Percentiles rank a stretch among this genome's conserved stretches.
These are phyloP conservation scores for Paracamarosporium sp. DNA, from an alignment of 2,329 filamentous ascomycete genomes.

Conservation along the genomic window DNA sequence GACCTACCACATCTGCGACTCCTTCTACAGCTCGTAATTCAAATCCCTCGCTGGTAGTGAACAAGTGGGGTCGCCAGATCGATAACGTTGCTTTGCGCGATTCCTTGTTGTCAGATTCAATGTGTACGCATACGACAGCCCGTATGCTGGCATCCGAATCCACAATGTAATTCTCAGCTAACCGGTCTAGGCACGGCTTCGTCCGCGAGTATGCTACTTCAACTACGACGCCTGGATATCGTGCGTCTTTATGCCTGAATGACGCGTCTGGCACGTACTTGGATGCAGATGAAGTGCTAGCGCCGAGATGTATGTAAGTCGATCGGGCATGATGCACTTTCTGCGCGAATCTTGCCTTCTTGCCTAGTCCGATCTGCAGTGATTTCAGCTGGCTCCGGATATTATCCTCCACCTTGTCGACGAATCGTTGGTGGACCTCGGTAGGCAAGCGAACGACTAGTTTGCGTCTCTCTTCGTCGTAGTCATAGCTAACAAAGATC, in stretches of 20 bases:
- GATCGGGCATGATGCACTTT: too few species aligned
- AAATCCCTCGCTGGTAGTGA: not conserved
- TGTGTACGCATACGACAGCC: constrained; percentile 21
- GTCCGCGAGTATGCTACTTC: constrained; percentile 21
- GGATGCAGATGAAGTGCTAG: too few species aligned
- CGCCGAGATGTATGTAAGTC: too few species aligned
- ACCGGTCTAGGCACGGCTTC: constrained; percentile 14
- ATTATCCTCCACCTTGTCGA: too few species aligned
- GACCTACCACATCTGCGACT: not conserved
- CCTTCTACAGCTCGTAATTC: not conserved
- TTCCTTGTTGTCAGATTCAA: constrained; percentile 20
- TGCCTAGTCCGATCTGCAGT: too few species aligned
- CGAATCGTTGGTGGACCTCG: too few species aligned
- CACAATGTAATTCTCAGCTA: constrained; percentile 25
- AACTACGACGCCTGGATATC: constrained; percentile 7
- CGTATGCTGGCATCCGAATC: constrained; percentile 22
- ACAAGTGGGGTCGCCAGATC: constrained; percentile 12
- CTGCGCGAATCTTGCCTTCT: too few species aligned
- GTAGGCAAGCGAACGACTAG: too few species aligned
- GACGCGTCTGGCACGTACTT: constrained; percentile 19
- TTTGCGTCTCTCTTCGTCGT: too few species aligned
- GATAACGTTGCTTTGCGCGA: constrained; percentile 19
- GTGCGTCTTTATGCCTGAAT: constrained; percentile 19
- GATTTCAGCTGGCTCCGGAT: too few species aligned
- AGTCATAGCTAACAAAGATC: too few species aligned